phyloP scores from a whole-genome alignment of 768 basidiomycete genomes.

The Piloderma croceum region DNA sequence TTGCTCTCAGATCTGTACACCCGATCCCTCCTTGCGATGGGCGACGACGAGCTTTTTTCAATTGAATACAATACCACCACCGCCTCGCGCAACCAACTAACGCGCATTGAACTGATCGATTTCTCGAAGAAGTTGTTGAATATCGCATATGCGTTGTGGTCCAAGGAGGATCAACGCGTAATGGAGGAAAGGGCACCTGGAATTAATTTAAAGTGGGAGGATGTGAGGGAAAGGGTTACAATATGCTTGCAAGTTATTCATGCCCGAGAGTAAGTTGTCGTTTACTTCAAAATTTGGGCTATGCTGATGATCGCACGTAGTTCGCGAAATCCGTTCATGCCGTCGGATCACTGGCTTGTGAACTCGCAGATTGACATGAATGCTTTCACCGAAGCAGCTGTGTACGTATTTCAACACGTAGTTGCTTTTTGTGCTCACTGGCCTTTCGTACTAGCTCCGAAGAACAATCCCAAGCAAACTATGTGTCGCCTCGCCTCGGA shows the following conservation, averaged over 20 bases:
- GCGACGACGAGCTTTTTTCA: constrained; percentile 95
- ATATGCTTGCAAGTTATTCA: constrained; percentile 76
- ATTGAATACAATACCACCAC: constrained; percentile 17
- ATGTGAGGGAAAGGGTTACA: constrained; percentile 68
- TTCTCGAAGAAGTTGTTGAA: constrained; percentile 79
- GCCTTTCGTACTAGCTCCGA: constrained; percentile 55
- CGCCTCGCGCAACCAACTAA: constrained; percentile 67
- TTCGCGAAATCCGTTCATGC: constrained; percentile 79
- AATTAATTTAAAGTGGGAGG: constrained; percentile 52
- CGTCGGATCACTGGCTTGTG: constrained; percentile 80
- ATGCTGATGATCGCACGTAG: constrained; percentile 35
- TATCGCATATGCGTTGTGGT: constrained; percentile 76
- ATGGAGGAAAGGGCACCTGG: constrained; percentile 36
- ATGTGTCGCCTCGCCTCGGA: constrained; percentile 77
- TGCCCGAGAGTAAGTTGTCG: constrained; percentile 74
- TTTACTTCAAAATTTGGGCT: background rate
- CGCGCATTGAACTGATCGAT: constrained; percentile 70
- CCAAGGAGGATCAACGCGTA: constrained; percentile 44
- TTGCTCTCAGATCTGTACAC: constrained; percentile 78
- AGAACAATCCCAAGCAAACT: constrained; percentile 50
- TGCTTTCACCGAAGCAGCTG: constrained; percentile 82
- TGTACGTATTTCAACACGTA: constrained; percentile 41
- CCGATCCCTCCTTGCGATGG: constrained; percentile 82
- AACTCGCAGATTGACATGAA: constrained; percentile 51
- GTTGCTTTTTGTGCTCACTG: constrained; percentile 2